Conservation (phyloP, 495 filamentous ascomycete species). For the Xylaria flabelliformis region DNA sequence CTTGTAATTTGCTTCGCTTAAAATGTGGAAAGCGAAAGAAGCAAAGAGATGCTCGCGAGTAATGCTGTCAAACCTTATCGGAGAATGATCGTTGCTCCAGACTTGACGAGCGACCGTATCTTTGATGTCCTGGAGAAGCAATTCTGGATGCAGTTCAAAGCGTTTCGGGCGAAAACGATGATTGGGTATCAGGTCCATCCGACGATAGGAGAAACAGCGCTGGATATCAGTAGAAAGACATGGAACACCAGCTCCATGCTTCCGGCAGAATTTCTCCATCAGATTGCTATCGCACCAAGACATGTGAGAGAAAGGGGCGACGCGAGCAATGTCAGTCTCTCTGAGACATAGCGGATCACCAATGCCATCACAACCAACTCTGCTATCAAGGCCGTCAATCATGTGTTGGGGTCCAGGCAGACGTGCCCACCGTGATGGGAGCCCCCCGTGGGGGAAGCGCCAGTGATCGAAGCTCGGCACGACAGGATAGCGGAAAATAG, state of each 20-base stretch:
- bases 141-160: slow-evolving; percentile 3
- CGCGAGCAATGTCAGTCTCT: neutral
- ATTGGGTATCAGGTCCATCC: neutral
- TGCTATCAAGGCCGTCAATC: neutral
- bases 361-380: neutral
- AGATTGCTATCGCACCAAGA: neutral
- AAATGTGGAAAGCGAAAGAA: slow-evolving; percentile 41
- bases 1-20: slow-evolving; percentile 32
- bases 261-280: neutral
- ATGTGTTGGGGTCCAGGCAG: neutral
- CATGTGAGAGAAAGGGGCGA: neutral
- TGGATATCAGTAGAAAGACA: neutral
- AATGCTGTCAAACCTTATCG: neutral
- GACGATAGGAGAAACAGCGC: neutral
- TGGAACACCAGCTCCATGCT: neutral
- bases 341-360: neutral
- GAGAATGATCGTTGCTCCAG: neutral
- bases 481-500: slow-evolving; percentile 8
- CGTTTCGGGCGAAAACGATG: neutral
- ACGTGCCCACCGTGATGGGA: slow-evolving; percentile 16
- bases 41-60: slow-evolving; percentile 35
- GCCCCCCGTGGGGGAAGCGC: slow-evolving; percentile 29
- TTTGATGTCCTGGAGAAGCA: neutral
- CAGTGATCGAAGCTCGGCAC: slow-evolving; percentile 33
- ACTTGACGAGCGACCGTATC: neutral